Evolutionary conservation across 2,329 filamentous ascomycete genomes (phyloP).

Genomic region (Aspergillus cejpii): DNA sequence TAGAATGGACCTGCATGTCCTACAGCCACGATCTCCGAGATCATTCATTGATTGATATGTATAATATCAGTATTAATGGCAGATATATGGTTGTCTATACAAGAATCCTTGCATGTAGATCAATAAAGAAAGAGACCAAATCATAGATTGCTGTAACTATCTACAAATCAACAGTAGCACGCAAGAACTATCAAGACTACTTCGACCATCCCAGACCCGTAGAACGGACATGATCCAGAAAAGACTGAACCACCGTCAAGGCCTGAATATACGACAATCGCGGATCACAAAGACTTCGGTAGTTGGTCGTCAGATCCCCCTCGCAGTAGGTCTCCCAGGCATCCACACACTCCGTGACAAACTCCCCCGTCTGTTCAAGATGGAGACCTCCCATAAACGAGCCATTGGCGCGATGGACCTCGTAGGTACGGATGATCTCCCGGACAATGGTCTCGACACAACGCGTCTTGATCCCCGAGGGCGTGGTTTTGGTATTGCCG

Average conservation of each 20-base stretch:
- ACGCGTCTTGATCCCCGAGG: constrained; percentile 75
- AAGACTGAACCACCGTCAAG: constrained; percentile 1
- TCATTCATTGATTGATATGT: too few species aligned
- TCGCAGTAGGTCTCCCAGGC: constrained; percentile 72
- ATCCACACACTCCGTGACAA: constrained; percentile 85
- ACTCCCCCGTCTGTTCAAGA: constrained; percentile 87
- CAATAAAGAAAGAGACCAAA: too few species aligned
- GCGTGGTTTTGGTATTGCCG: constrained; percentile 61
- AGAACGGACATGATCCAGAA: constrained; percentile 2
- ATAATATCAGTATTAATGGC: not conserved
- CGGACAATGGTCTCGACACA: constrained; percentile 78
- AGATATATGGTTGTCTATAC: too few species aligned
- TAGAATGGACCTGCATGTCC: not conserved
- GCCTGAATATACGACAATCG: constrained; percentile 44
- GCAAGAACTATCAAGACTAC: too few species aligned
- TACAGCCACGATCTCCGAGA: too few species aligned
- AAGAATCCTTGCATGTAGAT: too few species aligned
- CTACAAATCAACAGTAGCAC: not conserved
- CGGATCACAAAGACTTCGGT: constrained; percentile 67
- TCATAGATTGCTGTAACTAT: not conserved
- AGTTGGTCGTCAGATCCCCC: constrained; percentile 65
- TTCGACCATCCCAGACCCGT: not conserved
- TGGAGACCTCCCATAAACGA: constrained; percentile 86
- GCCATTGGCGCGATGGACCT: constrained; percentile 69
- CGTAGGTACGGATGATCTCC: constrained; percentile 71